A percentile compares a stretch with the other conserved stretches of the same genome.
These are phyloP conservation scores for Otatea glauca DNA, from an alignment of 176 grass and related monocot genomes.

Conservation along the genomic window DNA sequence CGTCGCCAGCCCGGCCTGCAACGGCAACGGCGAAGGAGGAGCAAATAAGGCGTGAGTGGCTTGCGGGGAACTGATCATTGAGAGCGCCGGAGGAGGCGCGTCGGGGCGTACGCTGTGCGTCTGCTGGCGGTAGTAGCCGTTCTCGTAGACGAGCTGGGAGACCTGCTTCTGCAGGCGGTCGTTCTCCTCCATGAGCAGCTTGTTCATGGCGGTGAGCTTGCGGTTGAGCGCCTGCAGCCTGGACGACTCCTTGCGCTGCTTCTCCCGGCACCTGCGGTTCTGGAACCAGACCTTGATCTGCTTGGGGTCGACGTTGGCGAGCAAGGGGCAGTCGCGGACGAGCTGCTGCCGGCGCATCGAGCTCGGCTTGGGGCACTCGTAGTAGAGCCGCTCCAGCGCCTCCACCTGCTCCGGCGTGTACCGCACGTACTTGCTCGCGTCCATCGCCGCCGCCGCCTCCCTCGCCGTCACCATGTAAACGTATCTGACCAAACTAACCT, in stretches of 20 bases:
- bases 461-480: constrained; percentile 55
- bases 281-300: constrained; percentile 97
- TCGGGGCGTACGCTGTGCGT: constrained; percentile 46
- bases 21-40: not conserved
- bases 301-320: constrained; percentile 74
- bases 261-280: constrained; percentile 84
- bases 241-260: constrained; percentile 79
- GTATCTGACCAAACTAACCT: not conserved
- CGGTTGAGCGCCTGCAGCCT: constrained; percentile 69
- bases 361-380: constrained; percentile 81
- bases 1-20: constrained; percentile 61
- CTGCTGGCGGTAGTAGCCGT: constrained; percentile 73
- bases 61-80: not conserved
- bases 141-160: constrained; percentile 70
- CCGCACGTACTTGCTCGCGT: constrained; percentile 78
- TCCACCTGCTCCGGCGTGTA: constrained; percentile 92
- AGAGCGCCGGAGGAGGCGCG: not conserved
- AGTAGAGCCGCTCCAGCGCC: constrained; percentile 76
- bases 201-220: constrained; percentile 89
- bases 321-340: constrained; percentile 68
- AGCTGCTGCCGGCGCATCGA: constrained; percentile 82
- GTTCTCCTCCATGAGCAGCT: constrained; percentile 92
- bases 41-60: constrained; percentile 9
- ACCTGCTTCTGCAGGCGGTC: constrained; percentile 91
- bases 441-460: constrained; percentile 48